Conservation (phyloP, 306 rosid genomes). For the Medicago ruthenica region DNA sequence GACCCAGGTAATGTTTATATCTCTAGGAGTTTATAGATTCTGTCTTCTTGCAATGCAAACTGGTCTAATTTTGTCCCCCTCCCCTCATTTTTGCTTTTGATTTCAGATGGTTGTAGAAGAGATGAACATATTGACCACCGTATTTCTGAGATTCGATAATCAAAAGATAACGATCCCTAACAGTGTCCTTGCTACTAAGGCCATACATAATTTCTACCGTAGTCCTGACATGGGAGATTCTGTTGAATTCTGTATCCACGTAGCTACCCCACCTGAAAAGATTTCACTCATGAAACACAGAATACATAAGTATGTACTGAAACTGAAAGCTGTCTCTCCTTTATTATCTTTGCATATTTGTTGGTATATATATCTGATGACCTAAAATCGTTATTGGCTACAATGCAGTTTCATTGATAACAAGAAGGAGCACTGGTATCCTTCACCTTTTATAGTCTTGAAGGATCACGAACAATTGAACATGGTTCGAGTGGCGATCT, state of each 20-base stretch:
- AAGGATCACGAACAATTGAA: constrained; percentile 64
- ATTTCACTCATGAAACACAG: constrained; percentile 63
- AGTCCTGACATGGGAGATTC: constrained; percentile 94
- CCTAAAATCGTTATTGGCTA: not conserved
- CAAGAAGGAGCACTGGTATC: constrained; percentile 90
- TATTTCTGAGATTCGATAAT: constrained; percentile 81
- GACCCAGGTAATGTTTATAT: constrained; percentile 63
- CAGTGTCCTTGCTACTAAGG: constrained; percentile 70
- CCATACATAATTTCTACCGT: constrained; percentile 79
- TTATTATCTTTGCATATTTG: not conserved
- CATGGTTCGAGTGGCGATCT: constrained; percentile 63
- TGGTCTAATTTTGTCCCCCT: constrained; percentile 34
- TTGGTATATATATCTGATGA: constrained; percentile 2
- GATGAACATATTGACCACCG: constrained; percentile 95
- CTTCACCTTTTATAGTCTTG: constrained; percentile 64
- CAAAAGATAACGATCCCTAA: constrained; percentile 67
- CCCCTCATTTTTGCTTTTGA: constrained; percentile 3
- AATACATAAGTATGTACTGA: constrained; percentile 59
- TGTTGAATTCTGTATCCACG: constrained; percentile 72
- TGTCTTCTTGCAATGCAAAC: not conserved
- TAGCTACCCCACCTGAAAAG: constrained; percentile 82
- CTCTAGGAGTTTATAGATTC: not conserved
- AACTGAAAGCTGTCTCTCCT: not conserved
- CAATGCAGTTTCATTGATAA: constrained; percentile 75
- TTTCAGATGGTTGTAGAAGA: constrained; percentile 97